Percentiles rank a stretch among this genome's conserved stretches.
These are phyloP conservation scores for Phtheirospermum japonicum DNA, from an alignment of 257 asterid species.

Conservation along the genomic window DNA sequence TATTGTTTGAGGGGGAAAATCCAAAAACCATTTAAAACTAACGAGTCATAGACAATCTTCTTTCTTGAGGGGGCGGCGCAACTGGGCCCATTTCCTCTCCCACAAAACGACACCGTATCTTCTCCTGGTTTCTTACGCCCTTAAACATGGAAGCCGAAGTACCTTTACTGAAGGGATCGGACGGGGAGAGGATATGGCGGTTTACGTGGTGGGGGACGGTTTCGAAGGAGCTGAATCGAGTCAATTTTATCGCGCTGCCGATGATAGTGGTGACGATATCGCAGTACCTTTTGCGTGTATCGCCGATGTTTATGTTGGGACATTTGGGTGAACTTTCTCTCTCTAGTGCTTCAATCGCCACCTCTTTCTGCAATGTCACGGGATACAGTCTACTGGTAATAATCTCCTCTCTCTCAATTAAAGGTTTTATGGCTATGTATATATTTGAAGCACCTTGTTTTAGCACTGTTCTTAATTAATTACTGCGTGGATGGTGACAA, in stretches of 20 bases:
- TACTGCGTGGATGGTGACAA: no score
- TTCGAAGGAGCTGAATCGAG: conserved; percentile 48
- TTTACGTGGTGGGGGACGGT: conserved; percentile 19
- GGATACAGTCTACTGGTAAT: conserved; percentile 67
- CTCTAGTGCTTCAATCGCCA: conserved; percentile 64
- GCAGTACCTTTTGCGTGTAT: conserved; percentile 48
- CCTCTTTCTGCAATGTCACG: conserved; percentile 50
- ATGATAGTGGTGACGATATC: conserved; percentile 58
- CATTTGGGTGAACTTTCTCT: conserved; percentile 56
- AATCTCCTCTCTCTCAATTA: no score
- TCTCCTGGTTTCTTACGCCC: no score
- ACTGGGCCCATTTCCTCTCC: no score
- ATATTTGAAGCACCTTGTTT: no score
- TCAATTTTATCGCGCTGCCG: conserved; percentile 56
- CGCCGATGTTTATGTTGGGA: conserved; percentile 68
- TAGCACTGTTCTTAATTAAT: no score
- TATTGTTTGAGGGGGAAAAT: no score
- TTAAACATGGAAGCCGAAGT: conserved; percentile 30
- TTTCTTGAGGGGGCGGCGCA: no score
- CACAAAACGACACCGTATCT: no score
- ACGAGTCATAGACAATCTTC: no score
- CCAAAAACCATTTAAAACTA: no score
- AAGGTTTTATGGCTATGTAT: not conserved
- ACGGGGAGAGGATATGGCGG: no score
- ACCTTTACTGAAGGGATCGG: conserved; percentile 27